Conservation (phyloP, 1,284 basidiomycete species). For the Neolentinus lepideus region DNA sequence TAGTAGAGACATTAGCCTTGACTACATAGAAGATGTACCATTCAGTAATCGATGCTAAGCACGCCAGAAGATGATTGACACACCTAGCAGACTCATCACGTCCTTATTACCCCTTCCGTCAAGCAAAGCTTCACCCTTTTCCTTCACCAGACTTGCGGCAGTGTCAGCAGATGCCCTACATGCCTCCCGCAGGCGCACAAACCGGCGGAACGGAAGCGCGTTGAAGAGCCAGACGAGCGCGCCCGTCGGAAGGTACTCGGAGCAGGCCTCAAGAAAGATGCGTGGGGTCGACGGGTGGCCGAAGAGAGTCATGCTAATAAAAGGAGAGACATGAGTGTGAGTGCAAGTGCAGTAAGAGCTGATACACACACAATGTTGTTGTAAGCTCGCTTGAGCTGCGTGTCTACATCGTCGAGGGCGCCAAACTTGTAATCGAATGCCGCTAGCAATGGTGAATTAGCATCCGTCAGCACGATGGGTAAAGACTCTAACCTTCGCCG, state of each 20-base stretch:
- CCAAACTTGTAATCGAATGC: slow-evolving; percentile 18
- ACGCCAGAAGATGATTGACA: slow-evolving; percentile 13
- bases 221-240: background rate
- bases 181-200: background rate
- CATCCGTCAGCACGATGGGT: background rate
- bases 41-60: too few species aligned
- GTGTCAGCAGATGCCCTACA: background rate
- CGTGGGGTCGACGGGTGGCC: background rate
- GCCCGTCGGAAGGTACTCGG: background rate
- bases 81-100: slow-evolving; percentile 19
- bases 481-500: slow-evolving; percentile 9
- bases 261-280: background rate
- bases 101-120: background rate
- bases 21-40: too few species aligned
- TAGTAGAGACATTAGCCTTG: slow-evolving; percentile 16
- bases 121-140: background rate
- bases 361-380: slow-evolving; percentile 13
- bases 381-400: slow-evolving; percentile 10
- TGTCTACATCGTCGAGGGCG: slow-evolving; percentile 12
- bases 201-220: background rate
- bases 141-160: background rate
- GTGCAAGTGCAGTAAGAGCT: background rate
- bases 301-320: background rate
- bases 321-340: background rate
- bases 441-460: slow-evolving; percentile 8